Evolutionary conservation across 371 early-diverging fungal genomes (phyloP).

Genomic region (Zychaea mexicana): DNA sequence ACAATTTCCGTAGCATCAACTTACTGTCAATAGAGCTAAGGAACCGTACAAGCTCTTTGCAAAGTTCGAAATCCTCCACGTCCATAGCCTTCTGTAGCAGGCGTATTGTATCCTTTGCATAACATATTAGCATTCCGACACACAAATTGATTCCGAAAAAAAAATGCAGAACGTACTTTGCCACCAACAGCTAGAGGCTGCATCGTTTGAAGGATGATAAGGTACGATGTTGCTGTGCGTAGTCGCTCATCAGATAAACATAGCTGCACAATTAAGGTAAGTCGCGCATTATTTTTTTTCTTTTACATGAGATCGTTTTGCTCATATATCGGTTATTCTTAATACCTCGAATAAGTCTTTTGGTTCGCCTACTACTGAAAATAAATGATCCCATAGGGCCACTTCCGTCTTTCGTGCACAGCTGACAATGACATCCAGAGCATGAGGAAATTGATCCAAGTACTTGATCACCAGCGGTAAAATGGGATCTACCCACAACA

Average conservation of each 20-base stretch:
- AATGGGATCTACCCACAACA: conserved; percentile 51
- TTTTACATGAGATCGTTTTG: neutral
- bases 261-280: conserved; percentile 36
- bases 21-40: conserved; percentile 78
- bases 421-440: conserved; percentile 82
- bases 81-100: conserved; percentile 77
- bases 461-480: conserved; percentile 73
- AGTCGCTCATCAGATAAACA: conserved; percentile 72
- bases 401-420: conserved; percentile 92
- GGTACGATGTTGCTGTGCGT: conserved; percentile 81
- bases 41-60: conserved; percentile 82
- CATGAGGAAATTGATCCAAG: conserved; percentile 73
- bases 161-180: conserved; percentile 28
- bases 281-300: neutral
- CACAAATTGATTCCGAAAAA: neutral
- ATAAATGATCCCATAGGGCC: conserved; percentile 87
- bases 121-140: neutral
- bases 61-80: conserved; percentile 77
- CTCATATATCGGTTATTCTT: neutral
- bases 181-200: conserved; percentile 71
- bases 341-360: conserved; percentile 77
- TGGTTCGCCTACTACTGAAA: conserved; percentile 79
- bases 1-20: too few species aligned
- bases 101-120: conserved; percentile 61
- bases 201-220: conserved; percentile 85